Conservation (phyloP, 176 grass and related monocot genomes). For the Avena sativa region DNA sequence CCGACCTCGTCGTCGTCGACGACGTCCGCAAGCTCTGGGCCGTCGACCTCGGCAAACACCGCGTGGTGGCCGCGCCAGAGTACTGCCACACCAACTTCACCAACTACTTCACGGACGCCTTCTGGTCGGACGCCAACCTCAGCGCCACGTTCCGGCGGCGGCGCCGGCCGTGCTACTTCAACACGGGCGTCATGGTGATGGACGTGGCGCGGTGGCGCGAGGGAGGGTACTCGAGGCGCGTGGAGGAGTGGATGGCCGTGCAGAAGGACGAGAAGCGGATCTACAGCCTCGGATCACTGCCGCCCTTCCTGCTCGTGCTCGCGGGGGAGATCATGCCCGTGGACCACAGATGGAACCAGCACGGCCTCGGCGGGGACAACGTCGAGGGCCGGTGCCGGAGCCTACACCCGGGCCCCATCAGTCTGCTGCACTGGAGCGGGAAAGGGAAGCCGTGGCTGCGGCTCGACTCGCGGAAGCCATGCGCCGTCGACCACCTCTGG, state of each 20-base stretch:
- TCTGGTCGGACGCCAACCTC: conserved; percentile 66
- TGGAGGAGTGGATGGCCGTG: conserved; percentile 88
- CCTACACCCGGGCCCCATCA: conserved; percentile 75
- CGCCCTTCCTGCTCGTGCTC: conserved; percentile 75
- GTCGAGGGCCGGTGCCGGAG: conserved; percentile 67
- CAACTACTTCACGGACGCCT: conserved; percentile 89
- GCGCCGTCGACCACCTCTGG: conserved; percentile 83
- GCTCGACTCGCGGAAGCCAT: conserved; percentile 66
- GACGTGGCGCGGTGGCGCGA: conserved; percentile 61
- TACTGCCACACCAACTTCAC: conserved; percentile 97
- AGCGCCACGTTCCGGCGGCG: conserved; percentile 44
- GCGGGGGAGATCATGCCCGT: conserved; percentile 77
- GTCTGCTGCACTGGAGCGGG: conserved; percentile 83
- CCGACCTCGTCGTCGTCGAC: conserved; percentile 83
- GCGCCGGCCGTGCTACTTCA: conserved; percentile 73
- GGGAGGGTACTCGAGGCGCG: conserved; percentile 50
- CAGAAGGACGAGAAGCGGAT: conserved; percentile 75
- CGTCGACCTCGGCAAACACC: conserved; percentile 51
- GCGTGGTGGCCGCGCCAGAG: conserved; percentile 81
- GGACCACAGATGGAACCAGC: conserved; percentile 86
- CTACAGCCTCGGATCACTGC: conserved; percentile 82
- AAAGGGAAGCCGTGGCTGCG: conserved; percentile 82
- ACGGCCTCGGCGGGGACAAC: conserved; percentile 86
- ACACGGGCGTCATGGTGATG: conserved; percentile 91
- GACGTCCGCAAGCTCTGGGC: conserved; percentile 72